Percentiles rank a stretch among this genome's conserved stretches.
These are phyloP conservation scores for Penicillium frequentans DNA, from an alignment of 2,329 filamentous ascomycete species.

Conservation along the genomic window DNA sequence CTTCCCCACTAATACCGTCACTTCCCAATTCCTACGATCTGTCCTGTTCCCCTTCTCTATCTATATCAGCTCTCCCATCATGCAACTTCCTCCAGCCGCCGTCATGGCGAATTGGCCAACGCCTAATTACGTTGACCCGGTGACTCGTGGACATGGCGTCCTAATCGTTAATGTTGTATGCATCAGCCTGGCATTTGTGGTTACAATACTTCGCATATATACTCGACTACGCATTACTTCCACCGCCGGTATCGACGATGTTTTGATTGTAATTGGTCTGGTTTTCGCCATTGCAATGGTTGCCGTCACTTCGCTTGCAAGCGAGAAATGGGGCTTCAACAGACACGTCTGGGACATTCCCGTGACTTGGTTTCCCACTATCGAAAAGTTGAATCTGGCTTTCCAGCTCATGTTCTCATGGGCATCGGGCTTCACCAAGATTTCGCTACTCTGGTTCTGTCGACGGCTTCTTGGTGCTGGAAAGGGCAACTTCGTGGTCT, in stretches of 20 bases:
- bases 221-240: constrained; percentile 47
- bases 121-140: constrained; percentile 50
- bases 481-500: constrained; percentile 26
- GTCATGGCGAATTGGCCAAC: constrained; percentile 47
- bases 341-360: constrained; percentile 46
- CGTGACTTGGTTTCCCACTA: constrained; percentile 23
- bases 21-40: not conserved
- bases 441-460: constrained; percentile 41
- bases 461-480: constrained; percentile 32
- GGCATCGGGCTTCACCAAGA: constrained; percentile 37
- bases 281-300: constrained; percentile 41
- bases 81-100: constrained; percentile 43
- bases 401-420: constrained; percentile 40
- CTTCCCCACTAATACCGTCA: not conserved
- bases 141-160: constrained; percentile 44
- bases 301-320: constrained; percentile 33
- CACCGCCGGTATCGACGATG: constrained; percentile 50
- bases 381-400: constrained; percentile 37
- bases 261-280: constrained; percentile 46
- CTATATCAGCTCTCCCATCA: constrained; percentile 18
- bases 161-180: constrained; percentile 45
- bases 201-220: constrained; percentile 48
- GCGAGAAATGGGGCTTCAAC: constrained; percentile 37
- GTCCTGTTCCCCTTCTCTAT: not conserved
- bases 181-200: constrained; percentile 39